phyloP scores from a whole-genome alignment of 768 basidiomycete genomes.

The Boletus reticuloceps region DNA sequence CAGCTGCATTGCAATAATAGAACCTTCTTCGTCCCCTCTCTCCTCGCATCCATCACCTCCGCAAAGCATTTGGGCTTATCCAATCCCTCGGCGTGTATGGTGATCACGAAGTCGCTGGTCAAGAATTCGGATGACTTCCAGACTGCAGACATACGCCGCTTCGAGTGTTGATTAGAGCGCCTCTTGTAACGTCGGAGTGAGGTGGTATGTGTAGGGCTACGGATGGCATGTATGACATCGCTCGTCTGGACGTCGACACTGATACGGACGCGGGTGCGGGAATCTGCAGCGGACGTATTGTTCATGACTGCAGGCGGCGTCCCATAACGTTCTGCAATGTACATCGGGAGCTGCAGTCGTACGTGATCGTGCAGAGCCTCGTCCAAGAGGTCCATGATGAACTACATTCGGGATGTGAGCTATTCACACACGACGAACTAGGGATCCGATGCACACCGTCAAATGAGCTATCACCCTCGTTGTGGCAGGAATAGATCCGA shows the following conservation, averaged over 20 bases:
- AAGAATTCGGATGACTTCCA: slow-evolving; percentile 44
- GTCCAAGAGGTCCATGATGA: slow-evolving; percentile 51
- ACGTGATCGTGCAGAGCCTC: slow-evolving; percentile 47
- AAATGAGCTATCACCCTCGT: slow-evolving; percentile 40
- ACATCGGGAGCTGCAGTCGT: slow-evolving; percentile 53
- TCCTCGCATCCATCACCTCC: slow-evolving; percentile 34
- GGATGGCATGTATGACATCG: slow-evolving; percentile 38
- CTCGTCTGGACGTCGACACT: slow-evolving; percentile 48
- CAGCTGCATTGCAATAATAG: slow-evolving; percentile 50
- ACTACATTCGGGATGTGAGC: slow-evolving; percentile 30
- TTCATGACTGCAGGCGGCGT: slow-evolving; percentile 38
- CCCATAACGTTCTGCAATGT: slow-evolving; percentile 54
- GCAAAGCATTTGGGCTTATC: slow-evolving; percentile 58
- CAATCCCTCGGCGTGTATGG: slow-evolving; percentile 45
- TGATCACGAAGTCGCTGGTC: slow-evolving; percentile 48
- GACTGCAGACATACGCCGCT: slow-evolving; percentile 39
- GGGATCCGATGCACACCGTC: slow-evolving; percentile 34
- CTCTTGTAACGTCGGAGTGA: slow-evolving; percentile 33
- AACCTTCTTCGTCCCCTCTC: not conserved
- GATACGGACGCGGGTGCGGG: slow-evolving; percentile 39
- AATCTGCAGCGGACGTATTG: slow-evolving; percentile 27
- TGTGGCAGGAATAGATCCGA: slow-evolving; percentile 49
- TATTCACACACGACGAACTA: not conserved
- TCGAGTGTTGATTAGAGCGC: slow-evolving; percentile 33
- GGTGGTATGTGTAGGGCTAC: slow-evolving; percentile 47